Evolutionary conservation across 768 basidiomycete species (phyloP), one percentile per base, ranked within the genome.

Genomic region (Calocera cornea): DNA sequence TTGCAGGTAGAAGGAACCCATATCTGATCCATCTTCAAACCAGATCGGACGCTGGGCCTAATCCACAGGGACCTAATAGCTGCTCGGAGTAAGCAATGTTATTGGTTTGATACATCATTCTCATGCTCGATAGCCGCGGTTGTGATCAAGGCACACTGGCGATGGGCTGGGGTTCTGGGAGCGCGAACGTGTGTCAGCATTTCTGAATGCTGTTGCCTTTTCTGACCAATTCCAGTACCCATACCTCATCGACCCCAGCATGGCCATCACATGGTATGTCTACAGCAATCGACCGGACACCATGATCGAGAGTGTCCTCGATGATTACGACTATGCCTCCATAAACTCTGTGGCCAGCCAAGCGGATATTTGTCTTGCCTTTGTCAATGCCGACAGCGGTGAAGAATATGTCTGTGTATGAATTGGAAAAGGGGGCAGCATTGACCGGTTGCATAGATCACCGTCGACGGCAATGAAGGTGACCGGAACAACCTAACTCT

Each of bases 251-350:
- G 44, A 47, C 19, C 44, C 44, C 8, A 47, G 19, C 44, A 47
- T 47, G 44, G 44, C 44, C 5, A 47, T 47, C 44, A 47, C 44
- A 7, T 47, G 44, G 44, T 47, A 47, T 47, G 44, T 47, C 16
- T 47, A 47, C 19, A 47, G 19, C 24, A 47, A 47, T 47, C 44
- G 69, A 14, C 77, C 79, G 17, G 79, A 78, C 5, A 79, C 72
- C 1, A 75, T 83, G n/a, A 76, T 80, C 2, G 73, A 76, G 1
- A 81, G 80, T 16, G 69, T 82, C 2, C 78, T 81, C 11, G 82
- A 83, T 64, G 78, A 83, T 66, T 69, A 80, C 10, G 70, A 74
- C 11, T 75, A 71, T 16, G 82, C 77, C 10, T 71, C 73, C 5
- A 74, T 47, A 5, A 47, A 47, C 19, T 7, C 5, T 3, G 44